phyloP scores from a whole-genome alignment of 257 asterid species.

The Leptodermis oblonga region DNA sequence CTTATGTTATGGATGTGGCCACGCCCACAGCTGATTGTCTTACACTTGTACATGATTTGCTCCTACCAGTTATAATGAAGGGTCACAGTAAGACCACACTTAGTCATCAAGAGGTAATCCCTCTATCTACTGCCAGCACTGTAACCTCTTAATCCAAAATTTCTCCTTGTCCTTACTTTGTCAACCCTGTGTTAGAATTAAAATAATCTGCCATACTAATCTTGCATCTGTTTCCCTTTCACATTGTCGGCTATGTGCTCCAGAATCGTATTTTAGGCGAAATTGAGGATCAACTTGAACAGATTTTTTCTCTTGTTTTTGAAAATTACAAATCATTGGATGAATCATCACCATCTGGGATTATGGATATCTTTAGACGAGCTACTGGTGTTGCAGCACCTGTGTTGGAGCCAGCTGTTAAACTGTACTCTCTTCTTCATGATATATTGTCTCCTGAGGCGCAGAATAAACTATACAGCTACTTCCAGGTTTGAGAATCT shows the following conservation, averaged over 20 bases:
- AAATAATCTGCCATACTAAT: neutral
- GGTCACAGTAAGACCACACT: slow-evolving; percentile 36
- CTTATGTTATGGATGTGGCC: slow-evolving; percentile 60
- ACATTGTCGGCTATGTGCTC: slow-evolving; percentile 14
- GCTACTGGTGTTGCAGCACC: slow-evolving; percentile 47
- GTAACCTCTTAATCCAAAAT: no score
- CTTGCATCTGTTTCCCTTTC: slow-evolving; percentile 6
- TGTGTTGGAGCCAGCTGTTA: slow-evolving; percentile 46
- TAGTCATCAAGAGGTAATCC: slow-evolving; percentile 52
- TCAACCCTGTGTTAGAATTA: neutral
- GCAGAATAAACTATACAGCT: slow-evolving; percentile 39
- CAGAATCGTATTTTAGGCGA: slow-evolving; percentile 55
- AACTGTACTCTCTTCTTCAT: slow-evolving; percentile 38
- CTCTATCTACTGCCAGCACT: neutral
- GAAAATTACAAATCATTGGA: slow-evolving; percentile 50
- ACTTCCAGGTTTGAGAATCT: slow-evolving; percentile 39
- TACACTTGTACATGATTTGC: slow-evolving; percentile 32
- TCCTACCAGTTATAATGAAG: slow-evolving; percentile 44
- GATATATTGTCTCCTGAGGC: slow-evolving; percentile 52
- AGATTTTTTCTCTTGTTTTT: slow-evolving; percentile 42
- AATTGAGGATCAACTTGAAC: slow-evolving; percentile 48
- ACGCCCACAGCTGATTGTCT: slow-evolving; percentile 55
- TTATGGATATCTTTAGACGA: slow-evolving; percentile 41
- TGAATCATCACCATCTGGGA: slow-evolving; percentile 42
- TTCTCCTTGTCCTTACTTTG: neutral